Evolutionary conservation across 192 early-diverging fungal species (phyloP).

Genomic region (Chytriomyces sp.): DNA sequence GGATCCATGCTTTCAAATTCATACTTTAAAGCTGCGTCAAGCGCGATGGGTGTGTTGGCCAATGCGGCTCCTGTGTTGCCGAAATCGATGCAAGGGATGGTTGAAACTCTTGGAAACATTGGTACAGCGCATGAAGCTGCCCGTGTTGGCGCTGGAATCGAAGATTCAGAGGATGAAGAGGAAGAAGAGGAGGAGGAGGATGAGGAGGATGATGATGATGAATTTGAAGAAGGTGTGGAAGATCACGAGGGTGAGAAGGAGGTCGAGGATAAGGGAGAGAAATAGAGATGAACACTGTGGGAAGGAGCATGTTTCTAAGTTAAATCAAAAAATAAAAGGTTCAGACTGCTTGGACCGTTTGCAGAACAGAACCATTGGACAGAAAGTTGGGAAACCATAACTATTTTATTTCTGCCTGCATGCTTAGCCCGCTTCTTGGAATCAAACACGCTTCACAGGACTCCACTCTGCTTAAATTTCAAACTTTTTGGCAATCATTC

Average conservation of each 20-base stretch:
- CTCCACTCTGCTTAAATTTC: slow-evolving; percentile 33
- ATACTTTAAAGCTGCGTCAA: slow-evolving; percentile 36
- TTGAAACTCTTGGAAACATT: slow-evolving; percentile 35
- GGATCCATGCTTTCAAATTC: not conserved
- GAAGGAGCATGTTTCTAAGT: too few relatives aligned
- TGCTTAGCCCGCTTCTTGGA: too few relatives aligned
- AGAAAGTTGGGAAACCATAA: too few relatives aligned
- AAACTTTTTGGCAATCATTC: slow-evolving; percentile 83
- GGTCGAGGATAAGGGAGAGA: too few relatives aligned
- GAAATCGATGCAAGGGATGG: slow-evolving; percentile 30
- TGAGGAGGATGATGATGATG: not conserved
- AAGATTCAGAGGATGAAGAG: slow-evolving; percentile 4
- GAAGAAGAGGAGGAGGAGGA: slow-evolving; percentile 9
- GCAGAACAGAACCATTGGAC: too few relatives aligned
- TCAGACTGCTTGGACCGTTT: too few relatives aligned
- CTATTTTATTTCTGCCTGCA: too few relatives aligned
- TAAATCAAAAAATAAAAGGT: too few relatives aligned
- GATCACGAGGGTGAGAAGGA: too few relatives aligned
- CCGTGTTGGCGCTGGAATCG: slow-evolving; percentile 14
- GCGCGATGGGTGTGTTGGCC: slow-evolving; percentile 38
- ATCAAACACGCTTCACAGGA: too few relatives aligned
- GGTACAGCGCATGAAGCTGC: slow-evolving; percentile 20
- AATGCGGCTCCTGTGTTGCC: slow-evolving; percentile 43
- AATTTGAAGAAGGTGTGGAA: too few relatives aligned
- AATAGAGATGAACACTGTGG: too few relatives aligned